These are phyloP conservation scores for Talaromyces rugulosus DNA, from an alignment of 2,329 filamentous ascomycete species.

Conservation along the genomic window DNA sequence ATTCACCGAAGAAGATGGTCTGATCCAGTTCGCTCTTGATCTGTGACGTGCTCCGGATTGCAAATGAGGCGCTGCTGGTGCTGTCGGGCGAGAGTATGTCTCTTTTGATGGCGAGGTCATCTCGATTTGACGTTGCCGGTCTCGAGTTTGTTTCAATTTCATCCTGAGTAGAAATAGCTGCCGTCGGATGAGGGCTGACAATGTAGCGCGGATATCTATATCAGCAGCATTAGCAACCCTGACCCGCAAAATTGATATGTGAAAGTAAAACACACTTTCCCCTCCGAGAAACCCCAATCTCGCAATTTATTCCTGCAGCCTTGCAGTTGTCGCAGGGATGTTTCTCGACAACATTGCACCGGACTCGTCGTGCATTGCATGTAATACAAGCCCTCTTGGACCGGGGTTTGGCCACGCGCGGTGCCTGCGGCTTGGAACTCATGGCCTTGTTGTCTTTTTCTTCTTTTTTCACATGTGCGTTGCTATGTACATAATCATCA, in stretches of 20 bases:
- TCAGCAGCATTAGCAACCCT: constrained; percentile 10
- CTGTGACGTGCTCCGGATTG: not conserved
- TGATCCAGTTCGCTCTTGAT: constrained; percentile 15
- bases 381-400: constrained; percentile 42
- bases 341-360: constrained; percentile 43
- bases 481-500: not conserved
- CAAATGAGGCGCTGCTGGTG: constrained; percentile 4
- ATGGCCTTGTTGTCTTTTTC: not conserved
- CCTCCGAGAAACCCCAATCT: constrained; percentile 39
- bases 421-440: constrained; percentile 8
- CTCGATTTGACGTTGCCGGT: not conserved
- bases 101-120: not conserved
- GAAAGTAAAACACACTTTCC: constrained; percentile 34
- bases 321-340: constrained; percentile 43
- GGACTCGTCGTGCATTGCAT: constrained; percentile 44
- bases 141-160: not conserved
- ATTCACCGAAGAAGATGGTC: constrained; percentile 45
- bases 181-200: constrained; percentile 9
- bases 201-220: constrained; percentile 14
- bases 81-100: constrained; percentile 14
- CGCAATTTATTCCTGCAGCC: constrained; percentile 33
- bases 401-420: constrained; percentile 20
- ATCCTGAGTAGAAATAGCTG: not conserved
- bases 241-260: constrained; percentile 26
- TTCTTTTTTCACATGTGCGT: not conserved